Conservation (phyloP, 2,329 filamentous ascomycete species). For the Diplocarpon rosae region DNA sequence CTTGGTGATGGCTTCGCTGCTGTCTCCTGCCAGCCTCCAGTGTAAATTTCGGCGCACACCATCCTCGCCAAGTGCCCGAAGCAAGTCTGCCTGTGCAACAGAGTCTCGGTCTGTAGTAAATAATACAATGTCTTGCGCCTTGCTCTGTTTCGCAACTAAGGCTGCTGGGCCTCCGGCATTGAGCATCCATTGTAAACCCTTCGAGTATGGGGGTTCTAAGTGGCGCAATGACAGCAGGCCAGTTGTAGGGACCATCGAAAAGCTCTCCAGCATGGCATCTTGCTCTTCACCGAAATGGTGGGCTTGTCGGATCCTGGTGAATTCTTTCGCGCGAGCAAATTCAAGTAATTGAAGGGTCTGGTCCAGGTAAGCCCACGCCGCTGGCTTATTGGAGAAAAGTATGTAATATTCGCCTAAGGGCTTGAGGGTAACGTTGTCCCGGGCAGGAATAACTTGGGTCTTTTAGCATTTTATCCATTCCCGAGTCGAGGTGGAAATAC, state of each 20-base stretch:
- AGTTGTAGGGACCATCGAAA: conserved; percentile 38
- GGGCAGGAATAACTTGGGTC: conserved; percentile 42
- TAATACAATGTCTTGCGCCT: conserved; percentile 22
- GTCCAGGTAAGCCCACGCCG: conserved; percentile 49
- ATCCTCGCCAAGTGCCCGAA: conserved; percentile 19
- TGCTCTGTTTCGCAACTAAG: conserved; percentile 11
- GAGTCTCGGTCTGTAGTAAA: conserved; percentile 19
- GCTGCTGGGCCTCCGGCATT: conserved; percentile 26
- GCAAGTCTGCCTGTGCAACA: conserved; percentile 13
- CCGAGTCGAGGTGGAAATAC: conserved; percentile 26
- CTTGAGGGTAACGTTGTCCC: conserved; percentile 51
- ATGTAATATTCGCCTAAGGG: conserved; percentile 57
- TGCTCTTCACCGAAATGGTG: conserved; percentile 36
- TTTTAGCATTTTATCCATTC: conserved; percentile 1
- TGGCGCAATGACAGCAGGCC: conserved; percentile 27
- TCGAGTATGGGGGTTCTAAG: conserved; percentile 28
- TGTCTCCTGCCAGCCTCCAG: conserved; percentile 22
- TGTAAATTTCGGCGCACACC: conserved; percentile 24
- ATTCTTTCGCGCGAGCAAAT: conserved; percentile 4
- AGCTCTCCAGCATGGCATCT: conserved; percentile 34
- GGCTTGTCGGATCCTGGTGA: conserved; percentile 32
- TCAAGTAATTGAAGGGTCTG: conserved; percentile 41
- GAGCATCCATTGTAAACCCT: conserved; percentile 27
- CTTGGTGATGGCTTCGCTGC: conserved; percentile 11
- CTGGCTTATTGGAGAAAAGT: conserved; percentile 49